Evolutionary conservation across 176 grass and related monocot genomes (phyloP).

Genomic region (Olyra latifolia): DNA sequence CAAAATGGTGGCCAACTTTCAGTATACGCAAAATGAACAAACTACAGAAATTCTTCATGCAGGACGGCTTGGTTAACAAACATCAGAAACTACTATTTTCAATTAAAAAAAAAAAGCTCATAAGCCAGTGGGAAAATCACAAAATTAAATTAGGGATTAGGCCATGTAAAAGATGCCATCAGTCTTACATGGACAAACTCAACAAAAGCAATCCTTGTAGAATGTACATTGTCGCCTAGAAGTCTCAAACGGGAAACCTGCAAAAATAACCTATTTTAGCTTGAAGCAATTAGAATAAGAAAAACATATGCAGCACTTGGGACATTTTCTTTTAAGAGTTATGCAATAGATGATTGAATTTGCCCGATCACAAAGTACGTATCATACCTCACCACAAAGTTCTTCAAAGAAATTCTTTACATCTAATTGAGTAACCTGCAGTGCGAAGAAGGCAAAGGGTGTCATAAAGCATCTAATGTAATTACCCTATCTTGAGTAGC

Average conservation of each 20-base stretch:
- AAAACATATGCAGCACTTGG: conserved; percentile 5
- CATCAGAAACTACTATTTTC: neutral
- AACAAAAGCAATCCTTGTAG: conserved; percentile 90
- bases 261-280: conserved; percentile 34
- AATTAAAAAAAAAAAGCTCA: neutral
- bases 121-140: neutral
- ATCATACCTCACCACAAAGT: conserved; percentile 81
- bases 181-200: conserved; percentile 85
- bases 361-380: neutral
- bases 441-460: neutral
- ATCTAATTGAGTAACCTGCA: conserved; percentile 83
- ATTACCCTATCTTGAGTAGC: neutral
- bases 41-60: neutral
- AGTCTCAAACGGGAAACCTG: conserved; percentile 88
- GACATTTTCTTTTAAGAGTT: neutral
- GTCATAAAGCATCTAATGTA: conserved; percentile 24
- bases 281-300: neutral
- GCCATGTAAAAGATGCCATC: neutral
- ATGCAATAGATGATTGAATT: neutral
- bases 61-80: neutral
- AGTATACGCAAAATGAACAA: neutral
- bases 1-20: neutral
- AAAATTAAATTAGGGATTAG: conserved; percentile 5
- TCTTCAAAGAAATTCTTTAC: conserved; percentile 86
- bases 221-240: conserved; percentile 89